Evolutionary conservation across 2,329 filamentous ascomycete species (phyloP), one percentile per base, ranked within the genome.

Genomic region (Aspergillus caelatus): DNA sequence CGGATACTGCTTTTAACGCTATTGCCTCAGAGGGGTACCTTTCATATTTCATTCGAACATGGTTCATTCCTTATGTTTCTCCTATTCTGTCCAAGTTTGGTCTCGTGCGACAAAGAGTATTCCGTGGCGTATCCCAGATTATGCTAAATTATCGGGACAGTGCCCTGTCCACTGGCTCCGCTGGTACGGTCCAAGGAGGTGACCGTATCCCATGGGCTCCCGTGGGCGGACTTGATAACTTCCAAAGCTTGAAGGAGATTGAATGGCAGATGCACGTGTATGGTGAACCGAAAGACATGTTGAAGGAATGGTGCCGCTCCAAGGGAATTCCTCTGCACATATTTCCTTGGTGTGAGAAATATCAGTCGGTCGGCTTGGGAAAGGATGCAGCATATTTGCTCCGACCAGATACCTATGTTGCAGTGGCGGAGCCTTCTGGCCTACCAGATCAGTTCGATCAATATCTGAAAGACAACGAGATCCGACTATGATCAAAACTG

Each of bases 101-200:
- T 8, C 62, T 45, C 57, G 69, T 54, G 62, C 72, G 16, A 50
- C 61, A 58, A 23, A 58, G 62, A 6, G 53, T 74, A 3, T 80
- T 82, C 41, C 65, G 67, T 2, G 78, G 79, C 16, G 69, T 80
- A 8, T 81, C 79, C 1, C 77, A 83, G 70, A 74, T 83, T 26
- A 71, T 76, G 21, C 75, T 84, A 54, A 74, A 73, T 30, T 84
- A 85, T 67, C 75, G 81, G 11, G 64, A 71, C 1, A 82, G 78
- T 61, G 56, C 70, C 1, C 68, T 84, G 12, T 76, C 79, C 1
- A 72, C 72, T 1, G 72, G 70, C 4, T 77, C 72, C 52, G 66
- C 63, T 2, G 80, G 80, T 0, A 69, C 67, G 0, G 66, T 85
- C 2, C 75, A 76, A 50, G 82, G 82, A 36, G 84, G 84, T 1